phyloP scores from a whole-genome alignment of 805 yeast genomes.

The Metschnikowia gelsemii region DNA sequence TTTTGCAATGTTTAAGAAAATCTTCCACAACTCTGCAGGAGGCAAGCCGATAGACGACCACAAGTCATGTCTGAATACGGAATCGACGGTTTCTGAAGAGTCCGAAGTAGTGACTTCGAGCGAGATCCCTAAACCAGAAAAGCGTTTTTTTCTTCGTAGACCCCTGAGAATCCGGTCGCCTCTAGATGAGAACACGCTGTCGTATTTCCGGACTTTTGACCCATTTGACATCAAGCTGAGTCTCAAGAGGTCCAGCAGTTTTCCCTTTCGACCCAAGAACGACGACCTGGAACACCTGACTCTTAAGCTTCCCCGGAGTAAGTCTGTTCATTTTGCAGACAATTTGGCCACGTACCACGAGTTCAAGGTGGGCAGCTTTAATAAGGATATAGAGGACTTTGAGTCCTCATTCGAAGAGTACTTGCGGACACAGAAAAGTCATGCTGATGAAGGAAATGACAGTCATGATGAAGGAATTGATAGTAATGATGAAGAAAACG shows the following conservation, averaged over 20 bases:
- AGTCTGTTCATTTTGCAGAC: constrained; percentile 21
- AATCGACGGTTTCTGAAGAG: constrained; percentile 12
- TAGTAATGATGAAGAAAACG: background rate
- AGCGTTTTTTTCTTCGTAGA: constrained; percentile 14
- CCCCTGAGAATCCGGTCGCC: constrained; percentile 4
- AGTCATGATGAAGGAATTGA: background rate
- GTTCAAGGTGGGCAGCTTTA: constrained; percentile 5
- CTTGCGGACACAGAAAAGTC: background rate
- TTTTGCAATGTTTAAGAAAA: constrained; percentile 17
- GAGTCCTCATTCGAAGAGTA: constrained; percentile 9
- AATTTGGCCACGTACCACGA: constrained; percentile 15
- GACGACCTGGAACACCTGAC: background rate
- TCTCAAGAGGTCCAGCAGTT: constrained; percentile 15
- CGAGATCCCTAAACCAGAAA: constrained; percentile 13
- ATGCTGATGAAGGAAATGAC: constrained; percentile 4
- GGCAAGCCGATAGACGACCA: constrained; percentile 7
- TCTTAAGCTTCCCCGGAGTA: constrained; percentile 14
- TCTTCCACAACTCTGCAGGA: constrained; percentile 12
- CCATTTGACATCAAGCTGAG: constrained; percentile 15
- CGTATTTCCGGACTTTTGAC: constrained; percentile 13
- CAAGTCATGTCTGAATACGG: constrained; percentile 1
- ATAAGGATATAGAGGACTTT: constrained; percentile 2
- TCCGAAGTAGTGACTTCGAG: constrained; percentile 12
- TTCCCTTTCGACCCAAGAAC: constrained; percentile 9
- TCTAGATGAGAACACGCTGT: background rate